Base-by-base conservation (phyloP, 352 stramenopile species). In the Albugo laibachii region DNA sequence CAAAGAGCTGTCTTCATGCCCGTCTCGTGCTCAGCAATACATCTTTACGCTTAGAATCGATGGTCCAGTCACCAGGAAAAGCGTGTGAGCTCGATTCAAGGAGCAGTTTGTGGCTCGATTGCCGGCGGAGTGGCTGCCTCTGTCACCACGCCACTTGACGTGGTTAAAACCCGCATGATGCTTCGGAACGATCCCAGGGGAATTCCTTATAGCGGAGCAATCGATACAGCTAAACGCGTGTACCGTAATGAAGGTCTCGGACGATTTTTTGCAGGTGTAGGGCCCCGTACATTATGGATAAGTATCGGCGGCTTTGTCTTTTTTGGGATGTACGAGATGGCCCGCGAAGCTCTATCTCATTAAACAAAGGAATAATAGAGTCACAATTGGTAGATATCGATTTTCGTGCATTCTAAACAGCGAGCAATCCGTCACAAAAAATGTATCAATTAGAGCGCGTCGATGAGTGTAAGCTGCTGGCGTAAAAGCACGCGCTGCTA, bases 251-350 rank as follows among this genome's bases (percentile, higher is more conserved):
- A 97, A 69, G 89, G 94, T 31, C 50, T 67, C 21, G 70, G 63
- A 49, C 80, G 88, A 21, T 67, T 99, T 16, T 95, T 97, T 47
- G 91, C 79, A 20, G 95, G 95, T 13, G 75, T 98, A 14, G 83
- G 93, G 41, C 94, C 95, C 3, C 78, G 95, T 49, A 95, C 97
- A 0, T 95, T 98, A 71, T 99, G 95, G 95, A 99, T 99, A 63
- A 94, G 84, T 16, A 96, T 99, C 57, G 95, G 95, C 37, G 95
- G 95, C 36, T 98, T 98, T 63, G 91, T 99, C n/a, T 99, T 98
- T 66, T 99, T 99, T 55, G 95, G 95, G 47, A 94, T 95, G 49
- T 99, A 99, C 65, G 94, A 99, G 54, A 92, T 91, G 61, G 58
- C 70, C 42, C 81, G 70, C n/a, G 66, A 73, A 18, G 83, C 69